A percentile compares a stretch with the other conserved stretches of the same genome.
phyloP scores from a whole-genome alignment of 352 stramenopile genomes.

The Phytophthora kernoviae region DNA sequence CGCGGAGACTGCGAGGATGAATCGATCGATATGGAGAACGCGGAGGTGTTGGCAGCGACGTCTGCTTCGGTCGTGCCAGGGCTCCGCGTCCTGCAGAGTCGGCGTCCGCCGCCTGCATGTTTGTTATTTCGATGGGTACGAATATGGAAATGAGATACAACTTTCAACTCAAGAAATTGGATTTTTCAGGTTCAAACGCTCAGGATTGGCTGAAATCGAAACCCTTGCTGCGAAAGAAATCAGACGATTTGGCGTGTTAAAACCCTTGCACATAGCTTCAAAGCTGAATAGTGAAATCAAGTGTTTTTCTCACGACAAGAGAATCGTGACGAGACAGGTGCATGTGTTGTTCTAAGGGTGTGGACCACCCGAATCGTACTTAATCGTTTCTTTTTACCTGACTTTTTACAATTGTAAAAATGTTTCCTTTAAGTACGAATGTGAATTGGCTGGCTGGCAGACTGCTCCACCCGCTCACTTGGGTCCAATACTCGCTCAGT shows the following conservation, averaged over 20 bases:
- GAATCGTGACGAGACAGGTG: no score
- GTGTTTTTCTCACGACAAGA: no score
- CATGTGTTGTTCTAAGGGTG: no score
- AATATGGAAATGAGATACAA: slow-evolving; percentile 7
- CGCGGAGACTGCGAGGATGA: slow-evolving; percentile 17
- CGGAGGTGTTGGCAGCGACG: slow-evolving; percentile 9
- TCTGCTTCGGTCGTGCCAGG: slow-evolving; percentile 8
- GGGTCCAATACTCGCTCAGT: slow-evolving; percentile 29
- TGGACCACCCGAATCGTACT: no score
- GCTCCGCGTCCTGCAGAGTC: slow-evolving; percentile 7
- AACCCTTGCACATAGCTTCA: slow-evolving; percentile 5
- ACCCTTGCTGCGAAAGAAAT: no score
- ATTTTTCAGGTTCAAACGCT: slow-evolving; percentile 16
- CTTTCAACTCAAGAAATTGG: slow-evolving; percentile 11
- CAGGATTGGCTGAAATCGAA: no score
- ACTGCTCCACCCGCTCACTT: slow-evolving; percentile 2
- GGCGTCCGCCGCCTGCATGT: slow-evolving; percentile 16
- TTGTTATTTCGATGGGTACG: neutral
- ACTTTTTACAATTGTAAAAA: no score
- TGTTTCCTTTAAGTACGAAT: neutral
- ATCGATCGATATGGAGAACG: slow-evolving; percentile 24
- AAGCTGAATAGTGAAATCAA: no score
- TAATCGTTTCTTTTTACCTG: no score
- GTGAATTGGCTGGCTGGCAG: slow-evolving; percentile 37
- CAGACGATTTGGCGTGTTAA: no score